Conservation (phyloP, 2,329 filamentous ascomycete genomes). For the Aspergillus uvarum region DNA sequence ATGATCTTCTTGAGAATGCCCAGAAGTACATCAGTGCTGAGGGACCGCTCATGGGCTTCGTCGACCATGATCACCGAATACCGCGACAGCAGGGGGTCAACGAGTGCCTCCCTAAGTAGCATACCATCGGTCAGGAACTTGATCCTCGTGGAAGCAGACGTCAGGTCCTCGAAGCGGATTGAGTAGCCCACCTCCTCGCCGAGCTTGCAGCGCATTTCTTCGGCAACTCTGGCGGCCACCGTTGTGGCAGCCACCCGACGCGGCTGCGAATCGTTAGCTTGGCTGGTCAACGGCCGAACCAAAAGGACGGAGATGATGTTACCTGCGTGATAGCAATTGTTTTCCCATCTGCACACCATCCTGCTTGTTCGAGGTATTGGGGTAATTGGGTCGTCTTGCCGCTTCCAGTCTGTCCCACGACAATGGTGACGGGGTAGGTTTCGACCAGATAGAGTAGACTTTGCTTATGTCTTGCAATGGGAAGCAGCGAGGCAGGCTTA, state of each 20-base stretch:
- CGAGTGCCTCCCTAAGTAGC: slow-evolving; percentile 84
- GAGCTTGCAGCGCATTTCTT: slow-evolving; percentile 81
- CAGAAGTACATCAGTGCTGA: slow-evolving; percentile 87
- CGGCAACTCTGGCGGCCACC: slow-evolving; percentile 82
- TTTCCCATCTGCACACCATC: slow-evolving; percentile 84
- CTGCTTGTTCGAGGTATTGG: slow-evolving; percentile 81
- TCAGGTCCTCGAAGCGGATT: slow-evolving; percentile 87
- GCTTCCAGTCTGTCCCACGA: slow-evolving; percentile 90
- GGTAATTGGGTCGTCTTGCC: slow-evolving; percentile 96
- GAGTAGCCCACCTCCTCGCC: slow-evolving; percentile 93
- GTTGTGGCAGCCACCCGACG: slow-evolving; percentile 87
- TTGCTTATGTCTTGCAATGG: slow-evolving; percentile 80
- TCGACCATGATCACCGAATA: slow-evolving; percentile 98
- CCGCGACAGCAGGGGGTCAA: slow-evolving; percentile 83
- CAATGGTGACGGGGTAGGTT: slow-evolving; percentile 77
- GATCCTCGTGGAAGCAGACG: slow-evolving; percentile 78
- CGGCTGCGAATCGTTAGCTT: slow-evolving; percentile 57
- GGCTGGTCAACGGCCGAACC: background rate
- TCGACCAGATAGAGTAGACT: slow-evolving; percentile 83
- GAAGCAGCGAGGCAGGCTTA: slow-evolving; percentile 78
- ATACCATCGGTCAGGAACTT: slow-evolving; percentile 96
- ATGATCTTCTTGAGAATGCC: slow-evolving; percentile 89
- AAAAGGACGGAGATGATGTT: slow-evolving; percentile 37
- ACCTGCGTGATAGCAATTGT: slow-evolving; percentile 88
- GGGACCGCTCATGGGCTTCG: slow-evolving; percentile 89